Base-by-base conservation (phyloP, 768 basidiomycete genomes). In the Termitomyces titanicus region DNA sequence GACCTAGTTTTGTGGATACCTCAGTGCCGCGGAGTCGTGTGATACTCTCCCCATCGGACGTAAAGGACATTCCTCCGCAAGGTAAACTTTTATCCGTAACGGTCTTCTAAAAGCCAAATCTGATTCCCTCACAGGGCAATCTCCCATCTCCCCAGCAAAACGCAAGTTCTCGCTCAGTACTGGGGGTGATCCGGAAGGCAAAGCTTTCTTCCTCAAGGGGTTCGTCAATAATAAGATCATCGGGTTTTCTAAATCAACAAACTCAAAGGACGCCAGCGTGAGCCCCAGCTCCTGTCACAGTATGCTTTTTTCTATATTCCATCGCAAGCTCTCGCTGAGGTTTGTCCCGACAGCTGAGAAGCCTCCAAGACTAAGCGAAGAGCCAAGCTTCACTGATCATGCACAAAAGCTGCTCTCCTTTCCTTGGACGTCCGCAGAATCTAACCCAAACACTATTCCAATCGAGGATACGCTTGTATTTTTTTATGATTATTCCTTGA, bases 401-500 rank as follows among this genome's bases (percentile, higher is more conserved):
- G 58, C 53, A 13, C 49, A 48, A 7, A 57, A 43, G 34, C 20
- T 62, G 13, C 53, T 58, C 11, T 59, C 61, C 4, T 11, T 58
- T 12, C 44, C 48, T 1, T 18, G 38, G 27, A 43, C 59, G 22
- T 47, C 59, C 35, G 20, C 46, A 13, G 40, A 53, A 3, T 49
- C 50, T 10, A 24, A 15, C 18, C 34, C 31, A n/a, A 18, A 35
- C 34, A 5, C 47, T 2, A 39, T 49, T 20, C 25, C 52, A 6
- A 57, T 60, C 15, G 58, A 57, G 15, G 47, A 29, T 15, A 49
- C 53, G 4, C 55, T 62, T 17, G 31, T 53, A 17, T 57, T 62
- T 27, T 38, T 62, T 5, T 62, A 57, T 48, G 59, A 62, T 17
- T 35, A 56, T 39, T 62, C 61, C 12, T 44, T 62, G 31, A 60